Conservation (phyloP, 768 basidiomycete genomes). For the Agaricus blazei region DNA sequence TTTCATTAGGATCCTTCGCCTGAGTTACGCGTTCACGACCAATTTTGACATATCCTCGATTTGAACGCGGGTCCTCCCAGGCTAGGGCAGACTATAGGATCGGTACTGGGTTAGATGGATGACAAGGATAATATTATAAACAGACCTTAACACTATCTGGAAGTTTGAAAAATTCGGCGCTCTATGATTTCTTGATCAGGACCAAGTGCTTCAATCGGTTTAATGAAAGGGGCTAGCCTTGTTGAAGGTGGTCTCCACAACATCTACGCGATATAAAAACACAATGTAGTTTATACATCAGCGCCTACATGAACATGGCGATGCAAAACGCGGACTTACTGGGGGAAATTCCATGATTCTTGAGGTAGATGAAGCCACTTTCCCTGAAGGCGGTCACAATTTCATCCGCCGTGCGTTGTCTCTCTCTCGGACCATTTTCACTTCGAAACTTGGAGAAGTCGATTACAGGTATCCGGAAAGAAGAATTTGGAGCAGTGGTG, state of each 20-base stretch:
- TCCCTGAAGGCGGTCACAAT: constrained; percentile 77
- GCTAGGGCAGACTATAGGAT: constrained; percentile 48
- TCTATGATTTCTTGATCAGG: constrained; percentile 38
- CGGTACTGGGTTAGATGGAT: background rate
- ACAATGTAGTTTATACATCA: background rate
- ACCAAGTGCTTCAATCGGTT: background rate
- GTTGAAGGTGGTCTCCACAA: constrained; percentile 54
- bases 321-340: constrained; percentile 20
- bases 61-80: constrained; percentile 84
- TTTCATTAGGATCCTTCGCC: constrained; percentile 64
- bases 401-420: constrained; percentile 56
- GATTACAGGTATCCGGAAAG: constrained; percentile 69
- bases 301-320: background rate
- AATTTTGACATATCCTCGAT: constrained; percentile 77
- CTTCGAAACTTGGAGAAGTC: constrained; percentile 70
- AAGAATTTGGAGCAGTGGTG: constrained; percentile 18
- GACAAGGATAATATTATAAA: background rate
- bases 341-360: constrained; percentile 63
- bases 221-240: constrained; percentile 39
- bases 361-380: constrained; percentile 77
- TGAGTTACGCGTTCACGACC: constrained; percentile 84
- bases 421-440: constrained; percentile 33
- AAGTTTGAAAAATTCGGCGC: constrained; percentile 69
- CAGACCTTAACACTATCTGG: constrained; percentile 57
- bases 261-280: constrained; percentile 20